Conservation (phyloP, 441 rosid species). For the Isatis lusitanica region DNA sequence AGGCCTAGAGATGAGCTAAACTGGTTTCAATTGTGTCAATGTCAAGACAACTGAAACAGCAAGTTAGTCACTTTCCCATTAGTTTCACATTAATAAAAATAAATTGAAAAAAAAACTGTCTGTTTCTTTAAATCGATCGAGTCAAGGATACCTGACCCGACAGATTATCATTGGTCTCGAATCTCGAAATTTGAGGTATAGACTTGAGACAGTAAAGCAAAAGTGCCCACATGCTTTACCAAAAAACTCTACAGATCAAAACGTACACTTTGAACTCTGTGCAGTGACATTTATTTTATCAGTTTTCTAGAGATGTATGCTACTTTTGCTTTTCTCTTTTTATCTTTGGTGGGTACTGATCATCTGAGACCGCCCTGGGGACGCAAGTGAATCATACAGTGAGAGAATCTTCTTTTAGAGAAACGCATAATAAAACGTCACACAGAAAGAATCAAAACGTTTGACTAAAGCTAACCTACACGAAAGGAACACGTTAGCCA, state of each 20-base stretch:
- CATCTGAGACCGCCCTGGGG: conserved; percentile 27
- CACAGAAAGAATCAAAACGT: conserved; percentile 16
- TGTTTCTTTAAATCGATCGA: background rate
- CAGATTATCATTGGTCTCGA: conserved; percentile 36
- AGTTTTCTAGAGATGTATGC: conserved; percentile 45
- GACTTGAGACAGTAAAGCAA: conserved; percentile 35
- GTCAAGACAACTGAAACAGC: conserved; percentile 5
- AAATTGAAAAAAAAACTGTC: background rate
- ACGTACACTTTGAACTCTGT: conserved; percentile 35
- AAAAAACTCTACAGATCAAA: conserved; percentile 31
- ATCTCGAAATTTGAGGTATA: conserved; percentile 14
- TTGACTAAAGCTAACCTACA: conserved; percentile 30
- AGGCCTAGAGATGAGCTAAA: background rate
- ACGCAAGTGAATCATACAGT: conserved; percentile 11
- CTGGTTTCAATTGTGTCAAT: background rate
- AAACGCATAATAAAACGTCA: conserved; percentile 11
- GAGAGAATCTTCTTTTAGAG: conserved; percentile 22
- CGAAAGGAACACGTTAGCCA: conserved; percentile 24
- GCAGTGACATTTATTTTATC: conserved; percentile 29
- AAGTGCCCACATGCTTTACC: conserved; percentile 27
- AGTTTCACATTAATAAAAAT: background rate
- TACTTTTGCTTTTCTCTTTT: conserved; percentile 14
- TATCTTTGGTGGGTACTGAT: conserved; percentile 1
- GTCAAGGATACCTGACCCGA: conserved; percentile 24
- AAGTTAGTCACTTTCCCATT: conserved; percentile 2